These are phyloP conservation scores for Nymphaea thermarum DNA, from an alignment of 164 flowering plant genomes.

Conservation along the genomic window DNA sequence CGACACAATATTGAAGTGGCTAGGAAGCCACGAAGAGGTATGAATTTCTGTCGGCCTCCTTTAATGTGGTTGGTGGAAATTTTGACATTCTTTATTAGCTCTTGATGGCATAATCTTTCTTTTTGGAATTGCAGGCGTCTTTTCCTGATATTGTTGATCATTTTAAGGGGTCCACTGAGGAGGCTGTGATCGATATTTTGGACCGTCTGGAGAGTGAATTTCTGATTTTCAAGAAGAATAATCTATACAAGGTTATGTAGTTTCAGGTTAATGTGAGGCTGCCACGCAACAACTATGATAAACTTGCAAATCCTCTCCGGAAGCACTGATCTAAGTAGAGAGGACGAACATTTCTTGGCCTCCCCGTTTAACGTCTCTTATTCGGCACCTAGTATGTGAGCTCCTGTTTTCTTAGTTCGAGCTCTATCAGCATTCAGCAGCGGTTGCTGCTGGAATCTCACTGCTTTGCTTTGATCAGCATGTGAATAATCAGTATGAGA, in stretches of 20 bases:
- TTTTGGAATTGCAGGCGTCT: slow-evolving; percentile 24
- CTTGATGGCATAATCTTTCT: neutral
- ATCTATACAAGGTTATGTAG: slow-evolving; percentile 30
- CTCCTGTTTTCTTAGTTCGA: no score
- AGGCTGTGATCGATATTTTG: slow-evolving; percentile 20
- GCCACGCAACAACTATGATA: no score
- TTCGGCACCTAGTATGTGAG: no score
- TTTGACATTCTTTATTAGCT: neutral
- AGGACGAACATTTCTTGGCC: no score
- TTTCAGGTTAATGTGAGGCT: neutral
- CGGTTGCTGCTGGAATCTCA: no score
- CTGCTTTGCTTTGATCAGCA: no score
- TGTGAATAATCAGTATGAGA: no score
- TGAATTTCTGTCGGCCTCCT: slow-evolving; percentile 3
- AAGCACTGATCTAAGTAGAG: no score
- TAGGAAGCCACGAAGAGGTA: slow-evolving; percentile 32
- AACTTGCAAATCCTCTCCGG: no score
- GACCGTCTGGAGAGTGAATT: slow-evolving; percentile 38
- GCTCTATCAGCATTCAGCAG: no score
- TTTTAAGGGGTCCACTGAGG: slow-evolving; percentile 28
- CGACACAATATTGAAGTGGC: slow-evolving; percentile 24
- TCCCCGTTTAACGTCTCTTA: no score
- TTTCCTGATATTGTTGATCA: slow-evolving; percentile 28
- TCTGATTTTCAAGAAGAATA: slow-evolving; percentile 34
- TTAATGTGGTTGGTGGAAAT: no score